Evolutionary conservation across 768 basidiomycete genomes (phyloP).

Genomic region (Pisolithus tinctorius): DNA sequence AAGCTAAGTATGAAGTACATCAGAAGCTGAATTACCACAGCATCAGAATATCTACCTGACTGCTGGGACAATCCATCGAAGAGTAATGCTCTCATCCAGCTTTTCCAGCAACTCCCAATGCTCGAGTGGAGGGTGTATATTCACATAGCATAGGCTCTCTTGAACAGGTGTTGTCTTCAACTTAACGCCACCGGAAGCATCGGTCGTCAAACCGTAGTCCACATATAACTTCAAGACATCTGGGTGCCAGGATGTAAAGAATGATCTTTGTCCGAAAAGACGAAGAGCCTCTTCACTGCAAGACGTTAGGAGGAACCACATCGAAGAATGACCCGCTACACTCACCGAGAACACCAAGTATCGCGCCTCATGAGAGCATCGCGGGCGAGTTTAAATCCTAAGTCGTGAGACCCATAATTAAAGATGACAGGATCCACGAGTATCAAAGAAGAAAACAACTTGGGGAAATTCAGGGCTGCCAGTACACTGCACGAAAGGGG

Average conservation of each 20-base stretch:
- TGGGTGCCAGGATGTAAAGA: slow-evolving; percentile 69
- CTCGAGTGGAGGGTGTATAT: slow-evolving; percentile 23
- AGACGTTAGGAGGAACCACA: background rate
- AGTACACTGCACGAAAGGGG: slow-evolving; percentile 37
- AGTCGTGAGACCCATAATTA: slow-evolving; percentile 8
- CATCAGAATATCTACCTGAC: slow-evolving; percentile 9
- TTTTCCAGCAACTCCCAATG: slow-evolving; percentile 22
- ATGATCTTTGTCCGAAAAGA: slow-evolving; percentile 45
- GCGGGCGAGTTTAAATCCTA: slow-evolving; percentile 10
- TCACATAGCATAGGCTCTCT: slow-evolving; percentile 58
- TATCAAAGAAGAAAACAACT: slow-evolving; percentile 63
- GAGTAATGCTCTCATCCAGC: slow-evolving; percentile 20
- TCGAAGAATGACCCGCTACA: background rate
- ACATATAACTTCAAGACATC: slow-evolving; percentile 54
- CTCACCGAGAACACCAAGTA: slow-evolving; percentile 57
- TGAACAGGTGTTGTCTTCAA: slow-evolving; percentile 64
- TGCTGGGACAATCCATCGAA: slow-evolving; percentile 26
- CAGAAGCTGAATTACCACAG: background rate
- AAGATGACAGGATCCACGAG: slow-evolving; percentile 75
- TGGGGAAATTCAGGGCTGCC: slow-evolving; percentile 56
- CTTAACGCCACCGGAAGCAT: slow-evolving; percentile 32
- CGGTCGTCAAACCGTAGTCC: slow-evolving; percentile 43
- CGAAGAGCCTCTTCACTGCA: slow-evolving; percentile 53
- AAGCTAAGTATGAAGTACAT: slow-evolving; percentile 7
- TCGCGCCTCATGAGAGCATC: slow-evolving; percentile 55